Evolutionary conservation across 768 basidiomycete genomes (phyloP), one percentile per base, ranked within the genome.

Genomic region (Lactarius sanguifluus): DNA sequence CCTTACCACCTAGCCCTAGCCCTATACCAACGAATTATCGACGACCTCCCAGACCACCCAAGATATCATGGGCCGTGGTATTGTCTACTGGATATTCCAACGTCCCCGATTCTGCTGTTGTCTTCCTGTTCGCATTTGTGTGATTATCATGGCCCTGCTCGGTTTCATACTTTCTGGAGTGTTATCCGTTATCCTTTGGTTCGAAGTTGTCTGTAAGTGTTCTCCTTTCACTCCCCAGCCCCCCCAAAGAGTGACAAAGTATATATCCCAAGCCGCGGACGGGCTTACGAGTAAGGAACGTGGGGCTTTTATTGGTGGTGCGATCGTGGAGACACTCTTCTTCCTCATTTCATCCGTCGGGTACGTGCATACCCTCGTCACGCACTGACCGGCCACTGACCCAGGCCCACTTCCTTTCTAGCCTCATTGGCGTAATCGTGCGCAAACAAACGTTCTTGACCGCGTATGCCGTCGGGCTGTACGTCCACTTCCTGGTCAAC

Each of bases 381-480:
- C 3, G 4, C 36, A 38, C 12, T 38, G 36, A 41, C 54, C 2
- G 13, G 12, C 5, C 38, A 15, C 58, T 57, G 58, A 67, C 32
- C 28, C 52, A 9, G 10, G 13, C 45, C 20, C 13, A 15, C 38
- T 15, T 61, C 43, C 54, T 57, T 66, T 36, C 5, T 71, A 89
- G 88, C 23, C 82, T 90, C 61, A 79, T 86, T 38, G 88, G 88
- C n/a, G 81, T 81, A 1, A 78, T 88, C 62, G 82, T 84, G 47
- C 83, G 83, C 72, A 88, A 88, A 71, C 86, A 85, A 75, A 71
- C 78, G 2, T 86, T 90, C 71, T 79, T 86, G 58, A 81, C 80
- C 71, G 79, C 80, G 57, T 87, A 87, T 71, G 77, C 82, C 12
- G 83, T 83, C 73, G 82, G 83, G 73, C 76, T 86, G 72, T 84